These are phyloP conservation scores for Syzygium grande DNA, from an alignment of 345 rosid genomes.

Conservation along the genomic window DNA sequence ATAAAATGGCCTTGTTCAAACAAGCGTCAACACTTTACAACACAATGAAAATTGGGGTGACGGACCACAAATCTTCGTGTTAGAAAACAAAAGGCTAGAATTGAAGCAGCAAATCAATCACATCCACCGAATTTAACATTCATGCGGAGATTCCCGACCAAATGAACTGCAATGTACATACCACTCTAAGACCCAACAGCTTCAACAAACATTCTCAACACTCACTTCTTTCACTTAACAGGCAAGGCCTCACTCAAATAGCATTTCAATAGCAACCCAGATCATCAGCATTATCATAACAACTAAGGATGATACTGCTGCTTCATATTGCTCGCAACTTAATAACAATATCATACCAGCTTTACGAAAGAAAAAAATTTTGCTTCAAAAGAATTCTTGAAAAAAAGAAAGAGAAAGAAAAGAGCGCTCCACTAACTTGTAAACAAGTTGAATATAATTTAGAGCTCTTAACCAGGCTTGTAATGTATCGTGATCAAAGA, in stretches of 20 bases:
- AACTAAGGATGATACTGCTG: background rate
- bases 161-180: background rate
- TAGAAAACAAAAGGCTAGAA: background rate
- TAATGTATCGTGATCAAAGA: background rate
- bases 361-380: background rate
- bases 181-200: background rate
- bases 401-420: background rate
- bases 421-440: background rate
- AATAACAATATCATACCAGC: background rate
- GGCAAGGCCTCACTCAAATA: background rate
- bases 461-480: background rate
- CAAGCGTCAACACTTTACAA: background rate
- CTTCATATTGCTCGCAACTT: background rate
- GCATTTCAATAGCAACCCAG: background rate
- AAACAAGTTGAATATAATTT: background rate
- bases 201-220: background rate
- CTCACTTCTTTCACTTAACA: background rate
- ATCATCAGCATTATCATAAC: background rate
- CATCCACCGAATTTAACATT: background rate
- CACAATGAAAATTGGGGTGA: background rate
- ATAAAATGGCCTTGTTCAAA: background rate
- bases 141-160: background rate
- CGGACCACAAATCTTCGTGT: background rate
- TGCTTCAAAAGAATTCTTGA: background rate
- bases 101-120: background rate